These are phyloP conservation scores for Margaritispora aquatica DNA, from an alignment of 495 filamentous ascomycete genomes.

Conservation along the genomic window DNA sequence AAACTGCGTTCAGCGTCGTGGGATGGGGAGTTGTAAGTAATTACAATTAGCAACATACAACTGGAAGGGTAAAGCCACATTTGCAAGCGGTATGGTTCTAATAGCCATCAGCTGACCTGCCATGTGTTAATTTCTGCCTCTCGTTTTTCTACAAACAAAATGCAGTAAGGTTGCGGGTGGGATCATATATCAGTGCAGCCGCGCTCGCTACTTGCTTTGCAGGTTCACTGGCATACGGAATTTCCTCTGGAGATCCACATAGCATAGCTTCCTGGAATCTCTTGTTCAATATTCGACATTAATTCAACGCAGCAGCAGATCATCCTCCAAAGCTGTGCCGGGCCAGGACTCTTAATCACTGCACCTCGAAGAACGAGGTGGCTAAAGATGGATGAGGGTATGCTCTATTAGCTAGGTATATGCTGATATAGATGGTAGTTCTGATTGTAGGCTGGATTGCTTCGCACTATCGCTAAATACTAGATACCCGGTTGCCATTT, in stretches of 20 bases:
- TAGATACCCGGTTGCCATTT: no score
- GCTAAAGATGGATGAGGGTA: no score
- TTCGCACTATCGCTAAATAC: no score
- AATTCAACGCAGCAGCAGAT: no score
- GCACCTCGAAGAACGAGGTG: no score
- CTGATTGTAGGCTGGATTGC: no score
- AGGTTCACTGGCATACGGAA: conserved; percentile 75
- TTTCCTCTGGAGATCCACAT: conserved; percentile 59
- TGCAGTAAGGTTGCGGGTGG: conserved; percentile 69
- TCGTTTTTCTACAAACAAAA: conserved; percentile 76
- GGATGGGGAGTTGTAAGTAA: conserved; percentile 45
- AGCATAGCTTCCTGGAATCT: conserved; percentile 69
- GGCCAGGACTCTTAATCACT: no score
- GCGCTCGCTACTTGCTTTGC: conserved; percentile 79
- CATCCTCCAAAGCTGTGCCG: no score
- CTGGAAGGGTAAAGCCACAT: conserved; percentile 39
- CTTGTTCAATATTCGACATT: no score
- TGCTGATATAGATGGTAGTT: no score
- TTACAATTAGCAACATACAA: conserved; percentile 52
- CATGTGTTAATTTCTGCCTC: conserved; percentile 65
- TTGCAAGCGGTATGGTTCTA: conserved; percentile 43
- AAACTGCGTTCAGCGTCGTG: conserved; percentile 24
- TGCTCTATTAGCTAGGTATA: no score
- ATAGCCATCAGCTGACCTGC: background rate
- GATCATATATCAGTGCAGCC: conserved; percentile 70